Percentiles rank a stretch among this genome's conserved stretches.
phyloP scores from a whole-genome alignment of 1,284 basidiomycete genomes.

The Coniferiporia weirii region DNA sequence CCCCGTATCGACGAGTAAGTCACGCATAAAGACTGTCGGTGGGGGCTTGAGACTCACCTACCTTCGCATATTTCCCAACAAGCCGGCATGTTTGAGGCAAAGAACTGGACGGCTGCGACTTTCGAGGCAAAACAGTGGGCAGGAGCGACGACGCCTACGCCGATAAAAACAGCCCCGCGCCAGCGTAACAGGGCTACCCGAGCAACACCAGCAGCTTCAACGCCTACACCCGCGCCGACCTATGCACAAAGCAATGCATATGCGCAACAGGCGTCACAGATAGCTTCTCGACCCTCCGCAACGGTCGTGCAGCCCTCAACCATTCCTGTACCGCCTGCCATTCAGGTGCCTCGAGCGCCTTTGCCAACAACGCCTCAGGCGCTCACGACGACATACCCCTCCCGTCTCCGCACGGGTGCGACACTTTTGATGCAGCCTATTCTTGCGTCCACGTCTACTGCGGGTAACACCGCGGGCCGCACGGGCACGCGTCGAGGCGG shows the following conservation, averaged over 20 bases:
- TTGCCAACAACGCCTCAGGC: conserved; percentile 68
- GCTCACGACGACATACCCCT: conserved; percentile 78
- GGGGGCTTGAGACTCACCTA: not conserved
- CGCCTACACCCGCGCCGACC: conserved; percentile 12
- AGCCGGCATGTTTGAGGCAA: conserved; percentile 26
- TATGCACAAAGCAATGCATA: conserved; percentile 11
- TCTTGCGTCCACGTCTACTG: conserved; percentile 35
- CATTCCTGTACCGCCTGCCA: conserved; percentile 14
- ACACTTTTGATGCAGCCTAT: conserved; percentile 92
- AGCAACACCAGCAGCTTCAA: conserved; percentile 2
- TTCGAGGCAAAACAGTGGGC: conserved; percentile 18
- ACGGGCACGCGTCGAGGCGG: conserved; percentile 53
- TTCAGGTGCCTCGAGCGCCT: conserved; percentile 40
- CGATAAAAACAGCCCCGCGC: conserved; percentile 1
- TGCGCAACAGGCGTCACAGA: conserved; percentile 9
- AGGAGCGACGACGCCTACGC: conserved; percentile 9
- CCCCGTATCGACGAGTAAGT: not conserved
- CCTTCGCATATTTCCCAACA: conserved; percentile 24
- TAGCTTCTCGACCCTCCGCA: conserved; percentile 14
- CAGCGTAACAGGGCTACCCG: conserved; percentile 3
- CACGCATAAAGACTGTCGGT: not conserved
- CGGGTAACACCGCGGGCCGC: conserved; percentile 39
- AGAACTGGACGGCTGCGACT: conserved; percentile 13
- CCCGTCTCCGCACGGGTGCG: conserved; percentile 88
- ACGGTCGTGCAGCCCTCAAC: conserved; percentile 27